Conservation (phyloP, 164 flowering plant genomes). For the Sextonia rubra region DNA sequence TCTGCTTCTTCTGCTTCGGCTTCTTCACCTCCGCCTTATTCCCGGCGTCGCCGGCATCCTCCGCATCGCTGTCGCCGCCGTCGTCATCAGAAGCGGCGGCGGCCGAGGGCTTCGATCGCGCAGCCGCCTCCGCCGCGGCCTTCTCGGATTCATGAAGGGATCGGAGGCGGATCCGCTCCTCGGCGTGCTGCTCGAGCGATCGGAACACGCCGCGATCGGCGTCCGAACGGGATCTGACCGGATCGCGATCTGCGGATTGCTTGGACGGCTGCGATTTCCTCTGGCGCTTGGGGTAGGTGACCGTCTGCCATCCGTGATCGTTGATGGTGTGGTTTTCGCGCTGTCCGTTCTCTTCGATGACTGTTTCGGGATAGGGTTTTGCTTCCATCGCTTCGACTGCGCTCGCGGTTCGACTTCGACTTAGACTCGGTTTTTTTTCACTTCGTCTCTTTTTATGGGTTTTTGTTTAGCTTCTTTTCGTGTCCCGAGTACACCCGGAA, state of each 20-base stretch:
- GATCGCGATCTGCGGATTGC: constrained; percentile 3
- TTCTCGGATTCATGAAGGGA: constrained; percentile 26
- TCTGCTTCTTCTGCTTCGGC: constrained; percentile 36
- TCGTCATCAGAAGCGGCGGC: constrained; percentile 13
- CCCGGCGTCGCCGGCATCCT: constrained; percentile 14
- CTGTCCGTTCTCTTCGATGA: background rate
- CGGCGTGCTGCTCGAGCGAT: constrained; percentile 37
- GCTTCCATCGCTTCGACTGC: background rate
- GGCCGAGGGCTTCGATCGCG: constrained; percentile 1
- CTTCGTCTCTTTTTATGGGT: background rate
- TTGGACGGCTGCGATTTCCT: constrained; percentile 10
- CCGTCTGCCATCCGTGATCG: constrained; percentile 91
- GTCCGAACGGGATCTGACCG: background rate
- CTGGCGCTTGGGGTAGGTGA: constrained; percentile 56
- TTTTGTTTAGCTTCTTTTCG: no score
- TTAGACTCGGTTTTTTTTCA: background rate
- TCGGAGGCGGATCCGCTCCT: constrained; percentile 29
- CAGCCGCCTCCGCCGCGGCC: constrained; percentile 20
- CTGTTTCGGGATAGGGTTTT: background rate
- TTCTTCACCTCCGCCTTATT: constrained; percentile 23
- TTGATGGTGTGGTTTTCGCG: background rate
- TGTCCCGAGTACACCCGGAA: no score
- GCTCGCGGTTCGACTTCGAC: background rate
- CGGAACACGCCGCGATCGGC: constrained; percentile 25
- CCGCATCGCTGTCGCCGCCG: constrained; percentile 18